phyloP scores from a whole-genome alignment of 2,329 filamentous ascomycete genomes.

The Cordyceps pruinosa region DNA sequence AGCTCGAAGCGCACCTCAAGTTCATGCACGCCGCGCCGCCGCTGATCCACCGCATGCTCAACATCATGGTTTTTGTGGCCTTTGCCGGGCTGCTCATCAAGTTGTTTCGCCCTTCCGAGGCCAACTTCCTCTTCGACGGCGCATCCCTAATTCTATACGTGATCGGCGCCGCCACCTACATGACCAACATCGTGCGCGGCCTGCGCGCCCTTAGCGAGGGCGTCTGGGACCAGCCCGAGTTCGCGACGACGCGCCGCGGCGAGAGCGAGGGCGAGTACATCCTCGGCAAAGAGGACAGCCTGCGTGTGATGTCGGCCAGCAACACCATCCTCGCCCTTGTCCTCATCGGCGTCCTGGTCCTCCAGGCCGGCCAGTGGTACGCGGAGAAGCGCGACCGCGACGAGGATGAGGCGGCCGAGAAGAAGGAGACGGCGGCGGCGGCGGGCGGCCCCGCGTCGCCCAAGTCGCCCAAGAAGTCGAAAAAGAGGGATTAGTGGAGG shows the following conservation, averaged over 20 bases:
- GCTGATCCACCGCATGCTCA: slow-evolving; percentile 85
- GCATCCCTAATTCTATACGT: slow-evolving; percentile 75
- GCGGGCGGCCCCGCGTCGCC: slow-evolving; percentile 15
- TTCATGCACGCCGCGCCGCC: slow-evolving; percentile 89
- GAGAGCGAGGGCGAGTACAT: slow-evolving; percentile 54
- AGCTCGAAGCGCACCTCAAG: slow-evolving; percentile 82
- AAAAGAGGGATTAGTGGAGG: slow-evolving; percentile 31
- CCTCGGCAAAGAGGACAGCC: slow-evolving; percentile 76
- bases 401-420: slow-evolving; percentile 63
- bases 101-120: slow-evolving; percentile 87
- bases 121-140: slow-evolving; percentile 91
- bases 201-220: slow-evolving; percentile 74
- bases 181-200: slow-evolving; percentile 94
- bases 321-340: slow-evolving; percentile 95
- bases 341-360: slow-evolving; percentile 79
- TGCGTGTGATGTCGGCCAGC: slow-evolving; percentile 86
- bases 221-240: slow-evolving; percentile 46
- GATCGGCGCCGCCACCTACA: slow-evolving; percentile 85
- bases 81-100: slow-evolving; percentile 87
- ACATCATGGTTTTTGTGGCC: slow-evolving; percentile 84
- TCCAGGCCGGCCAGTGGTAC: slow-evolving; percentile 98
- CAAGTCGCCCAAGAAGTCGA: slow-evolving; percentile 15
- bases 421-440: slow-evolving; percentile 34
- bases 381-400: slow-evolving; percentile 87
- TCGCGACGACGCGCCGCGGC: slow-evolving; percentile 30